Evolutionary conservation across 495 filamentous ascomycete genomes (phyloP).

Genomic region (Aspergillus wentii): DNA sequence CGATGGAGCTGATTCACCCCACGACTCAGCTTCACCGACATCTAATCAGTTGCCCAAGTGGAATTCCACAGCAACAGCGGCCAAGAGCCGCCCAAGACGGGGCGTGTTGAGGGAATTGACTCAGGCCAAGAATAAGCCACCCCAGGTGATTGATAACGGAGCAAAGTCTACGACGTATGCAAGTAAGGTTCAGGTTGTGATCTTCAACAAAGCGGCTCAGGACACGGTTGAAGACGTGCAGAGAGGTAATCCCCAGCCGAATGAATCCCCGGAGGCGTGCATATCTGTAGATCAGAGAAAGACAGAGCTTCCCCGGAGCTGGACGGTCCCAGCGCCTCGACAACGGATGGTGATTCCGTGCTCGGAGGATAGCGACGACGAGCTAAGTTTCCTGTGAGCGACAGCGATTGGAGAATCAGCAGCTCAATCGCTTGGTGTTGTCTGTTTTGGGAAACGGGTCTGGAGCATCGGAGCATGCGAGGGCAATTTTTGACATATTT

Average conservation of each 20-base stretch:
- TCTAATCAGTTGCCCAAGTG: no score
- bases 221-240: no score
- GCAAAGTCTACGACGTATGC: conserved; percentile 1
- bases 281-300: neutral
- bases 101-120: conserved; percentile 15
- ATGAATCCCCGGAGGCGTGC: no score
- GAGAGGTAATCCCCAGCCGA: no score
- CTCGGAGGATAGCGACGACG: conserved; percentile 38
- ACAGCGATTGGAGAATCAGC: no score
- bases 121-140: conserved; percentile 5
- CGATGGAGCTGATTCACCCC: conserved; percentile 1
- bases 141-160: neutral
- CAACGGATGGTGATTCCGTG: conserved; percentile 19
- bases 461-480: no score
- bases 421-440: no score
- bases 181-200: conserved; percentile 31
- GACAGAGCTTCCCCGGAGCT: neutral
- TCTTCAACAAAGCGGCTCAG: no score
- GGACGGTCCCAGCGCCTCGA: neutral
- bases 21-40: neutral
- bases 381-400: conserved; percentile 37
- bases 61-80: conserved; percentile 6
- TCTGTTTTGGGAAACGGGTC: neutral
- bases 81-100: conserved; percentile 5
- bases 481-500: conserved; percentile 1